Conservation (phyloP, 495 filamentous ascomycete genomes). For the Annulohypoxylon moriforme region DNA sequence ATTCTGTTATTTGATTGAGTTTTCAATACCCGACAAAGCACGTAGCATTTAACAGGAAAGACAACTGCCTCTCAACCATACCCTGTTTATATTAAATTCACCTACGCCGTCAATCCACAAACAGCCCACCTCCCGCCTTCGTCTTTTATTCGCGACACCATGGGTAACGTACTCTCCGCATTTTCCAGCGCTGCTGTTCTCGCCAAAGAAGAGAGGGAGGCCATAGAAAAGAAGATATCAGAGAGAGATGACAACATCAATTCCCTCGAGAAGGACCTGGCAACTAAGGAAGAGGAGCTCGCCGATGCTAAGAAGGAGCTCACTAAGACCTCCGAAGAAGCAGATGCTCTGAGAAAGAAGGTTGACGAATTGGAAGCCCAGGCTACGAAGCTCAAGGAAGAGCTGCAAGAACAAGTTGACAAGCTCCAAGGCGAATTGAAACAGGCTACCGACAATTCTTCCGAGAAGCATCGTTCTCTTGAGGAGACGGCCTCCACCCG, state of each 20-base stretch:
- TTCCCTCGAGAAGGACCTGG: constrained; percentile 59
- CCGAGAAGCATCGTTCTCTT: constrained; percentile 19
- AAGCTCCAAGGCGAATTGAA: constrained; percentile 38
- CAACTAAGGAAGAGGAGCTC: constrained; percentile 60
- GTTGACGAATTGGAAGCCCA: constrained; percentile 33
- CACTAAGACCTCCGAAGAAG: constrained; percentile 45
- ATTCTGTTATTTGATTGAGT: constrained; percentile 43
- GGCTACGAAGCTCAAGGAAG: constrained; percentile 21
- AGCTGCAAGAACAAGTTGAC: constrained; percentile 26
- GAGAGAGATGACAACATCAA: constrained; percentile 52
- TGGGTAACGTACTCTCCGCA: constrained; percentile 43
- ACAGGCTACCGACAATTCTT: constrained; percentile 21
- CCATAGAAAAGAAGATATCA: constrained; percentile 53
- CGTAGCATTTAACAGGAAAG: constrained; percentile 11
- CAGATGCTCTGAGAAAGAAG: constrained; percentile 43
- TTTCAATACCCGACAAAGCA: constrained; percentile 24
- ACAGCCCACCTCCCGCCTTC: background rate
- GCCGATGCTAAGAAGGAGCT: constrained; percentile 50
- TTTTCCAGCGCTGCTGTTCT: constrained; percentile 33
- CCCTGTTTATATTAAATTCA: background rate
- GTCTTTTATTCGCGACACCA: constrained; percentile 10
- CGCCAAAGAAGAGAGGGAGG: constrained; percentile 51
- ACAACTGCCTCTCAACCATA: constrained; percentile 1
- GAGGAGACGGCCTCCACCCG: constrained; percentile 32
- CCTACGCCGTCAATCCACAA: background rate